phyloP scores from a whole-genome alignment of 371 early-diverging fungal genomes.

The Phascolomyces articulosus region DNA sequence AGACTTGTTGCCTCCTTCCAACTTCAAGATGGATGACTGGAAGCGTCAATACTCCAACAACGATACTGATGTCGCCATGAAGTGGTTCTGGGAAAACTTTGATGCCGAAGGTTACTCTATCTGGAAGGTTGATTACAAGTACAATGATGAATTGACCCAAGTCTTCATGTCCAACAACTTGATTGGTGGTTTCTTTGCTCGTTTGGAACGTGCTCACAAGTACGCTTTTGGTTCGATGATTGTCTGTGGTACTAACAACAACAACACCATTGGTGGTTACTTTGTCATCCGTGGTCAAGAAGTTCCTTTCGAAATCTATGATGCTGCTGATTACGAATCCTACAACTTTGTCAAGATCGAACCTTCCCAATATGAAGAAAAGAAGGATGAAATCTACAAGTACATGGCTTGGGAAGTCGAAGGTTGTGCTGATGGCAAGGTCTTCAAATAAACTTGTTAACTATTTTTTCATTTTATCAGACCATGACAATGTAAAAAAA shows the following conservation, averaged over 20 bases:
- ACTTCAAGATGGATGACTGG: conserved; percentile 89
- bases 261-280: conserved; percentile 92
- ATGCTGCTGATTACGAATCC: conserved; percentile 90
- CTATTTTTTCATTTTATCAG: no score
- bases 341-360: conserved; percentile 85
- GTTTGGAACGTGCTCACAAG: conserved; percentile 93
- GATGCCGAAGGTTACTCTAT: conserved; percentile 88
- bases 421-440: conserved; percentile 51
- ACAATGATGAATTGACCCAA: conserved; percentile 82
- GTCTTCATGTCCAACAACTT: conserved; percentile 90
- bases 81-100: conserved; percentile 94
- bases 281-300: conserved; percentile 92
- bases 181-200: conserved; percentile 91
- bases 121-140: conserved; percentile 89
- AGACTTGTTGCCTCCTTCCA: conserved; percentile 85
- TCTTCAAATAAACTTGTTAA: conserved; percentile 29
- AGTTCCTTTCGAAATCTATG: conserved; percentile 83
- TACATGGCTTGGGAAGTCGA: conserved; percentile 55
- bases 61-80: conserved; percentile 85
- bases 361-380: conserved; percentile 61
- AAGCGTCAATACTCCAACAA: conserved; percentile 97
- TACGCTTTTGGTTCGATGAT: conserved; percentile 93
- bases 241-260: conserved; percentile 86
- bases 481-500: no score
- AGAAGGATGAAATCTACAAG: conserved; percentile 53